Evolutionary conservation across 208 protist genomes (phyloP), one percentile per base, ranked within the genome.

Genomic region (Leishmania major): DNA sequence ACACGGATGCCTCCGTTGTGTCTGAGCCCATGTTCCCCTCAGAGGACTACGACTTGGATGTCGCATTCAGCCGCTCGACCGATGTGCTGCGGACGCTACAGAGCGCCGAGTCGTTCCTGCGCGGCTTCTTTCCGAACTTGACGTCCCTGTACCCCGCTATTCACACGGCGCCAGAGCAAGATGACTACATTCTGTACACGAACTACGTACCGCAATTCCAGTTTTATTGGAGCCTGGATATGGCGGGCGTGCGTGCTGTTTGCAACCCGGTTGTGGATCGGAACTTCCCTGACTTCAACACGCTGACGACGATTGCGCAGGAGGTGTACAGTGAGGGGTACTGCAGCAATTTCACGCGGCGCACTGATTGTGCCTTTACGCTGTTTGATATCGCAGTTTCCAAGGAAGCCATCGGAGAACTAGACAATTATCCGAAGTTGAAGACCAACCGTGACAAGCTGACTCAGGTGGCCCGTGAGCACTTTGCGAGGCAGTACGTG

Each of bases 31-130:
- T 89, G 80, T 88, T 92, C n/a, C 71, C 89, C 35, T 80, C 77
- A 1, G 28, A 17, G 43, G 69, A 37, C 47, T 93, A 91, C 80
- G 86, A 91, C 76, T 64, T 88, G 40, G 81, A 85, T 35, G 53
- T 90, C 13, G 84, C 80, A 40, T 91, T 91, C 82, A 88, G 75
- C 53, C 84, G 91, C 17, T 92, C 91, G 1, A 92, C 85, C 4
- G 87, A 89, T 75, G 64, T 89, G n/a, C 49, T 79, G n/a, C 91
- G 89, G 62, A 91, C 88, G 35, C 66, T 91, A 79, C 88, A 91
- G 71, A 91, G 90, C 55, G 87, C 90, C 8, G 82, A 77, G n/a
- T 76, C 77, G 17, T 88, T 93, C 40, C 57, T 93, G 59, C 62
- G 40, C 45, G 87, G 86, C 40, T 79, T 89, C 62, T 93, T 91